Conservation (phyloP, 345 rosid species). For the Luvunga scandens region DNA sequence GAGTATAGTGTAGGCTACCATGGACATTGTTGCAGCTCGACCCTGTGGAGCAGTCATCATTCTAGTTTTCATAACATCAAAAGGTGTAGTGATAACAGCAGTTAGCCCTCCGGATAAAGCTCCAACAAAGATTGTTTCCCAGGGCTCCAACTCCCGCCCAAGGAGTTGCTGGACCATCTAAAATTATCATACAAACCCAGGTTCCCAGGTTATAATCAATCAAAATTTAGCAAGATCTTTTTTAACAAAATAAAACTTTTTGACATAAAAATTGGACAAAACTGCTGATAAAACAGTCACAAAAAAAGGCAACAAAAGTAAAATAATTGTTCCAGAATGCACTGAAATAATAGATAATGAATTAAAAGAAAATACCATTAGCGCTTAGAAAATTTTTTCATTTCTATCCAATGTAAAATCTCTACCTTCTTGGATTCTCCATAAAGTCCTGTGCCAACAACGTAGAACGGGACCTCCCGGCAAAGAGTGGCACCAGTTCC, state of each 20-base stretch:
- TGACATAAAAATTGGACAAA: neutral
- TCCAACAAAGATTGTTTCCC: constrained; percentile 89
- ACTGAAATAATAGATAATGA: neutral
- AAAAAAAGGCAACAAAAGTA: neutral
- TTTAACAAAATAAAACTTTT: neutral
- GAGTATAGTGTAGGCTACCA: constrained; percentile 69
- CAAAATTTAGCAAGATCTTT: neutral
- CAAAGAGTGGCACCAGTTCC: constrained; percentile 97
- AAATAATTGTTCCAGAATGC: neutral
- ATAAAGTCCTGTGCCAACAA: constrained; percentile 90
- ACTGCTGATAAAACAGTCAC: neutral
- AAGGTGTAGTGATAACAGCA: constrained; percentile 86
- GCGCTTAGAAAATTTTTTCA: neutral
- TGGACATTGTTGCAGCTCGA: constrained; percentile 68
- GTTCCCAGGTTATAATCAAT: neutral
- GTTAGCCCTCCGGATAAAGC: constrained; percentile 94
- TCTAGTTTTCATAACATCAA: constrained; percentile 97
- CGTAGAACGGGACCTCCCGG: constrained; percentile 96
- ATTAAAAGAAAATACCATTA: neutral
- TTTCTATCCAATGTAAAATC: neutral
- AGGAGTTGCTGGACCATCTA: constrained; percentile 66
- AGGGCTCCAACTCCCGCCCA: constrained; percentile 86
- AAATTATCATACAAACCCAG: constrained; percentile 12
- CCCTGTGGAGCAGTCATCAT: constrained; percentile 98
- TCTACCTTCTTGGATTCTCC: constrained; percentile 93